Evolutionary conservation across 371 early-diverging fungal genomes (phyloP).

Genomic region (Thermomucor indicae-seudaticae): DNA sequence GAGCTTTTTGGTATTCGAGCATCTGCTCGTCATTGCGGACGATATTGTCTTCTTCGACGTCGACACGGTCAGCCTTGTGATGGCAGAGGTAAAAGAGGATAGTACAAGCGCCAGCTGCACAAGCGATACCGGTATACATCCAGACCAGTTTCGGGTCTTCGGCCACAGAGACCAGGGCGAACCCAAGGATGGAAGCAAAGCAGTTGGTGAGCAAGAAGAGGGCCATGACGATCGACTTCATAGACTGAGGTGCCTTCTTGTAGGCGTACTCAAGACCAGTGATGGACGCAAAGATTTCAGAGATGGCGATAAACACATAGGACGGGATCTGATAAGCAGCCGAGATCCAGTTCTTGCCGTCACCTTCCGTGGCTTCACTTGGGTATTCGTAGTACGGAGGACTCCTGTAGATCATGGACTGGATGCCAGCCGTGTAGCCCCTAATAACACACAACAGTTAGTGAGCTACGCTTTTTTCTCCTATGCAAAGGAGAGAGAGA

Average conservation of each 20-base stretch:
- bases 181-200: conserved; percentile 60
- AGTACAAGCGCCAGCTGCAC: conserved; percentile 11
- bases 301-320: conserved; percentile 61
- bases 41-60: conserved; percentile 19
- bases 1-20: not conserved
- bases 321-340: conserved; percentile 69
- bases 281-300: conserved; percentile 70
- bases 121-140: conserved; percentile 45
- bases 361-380: not conserved
- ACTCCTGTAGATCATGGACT: conserved; percentile 59
- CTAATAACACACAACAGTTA: too few relatives aligned
- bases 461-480: too few relatives aligned
- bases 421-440: conserved; percentile 70
- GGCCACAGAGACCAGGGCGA: conserved; percentile 63
- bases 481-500: not conserved
- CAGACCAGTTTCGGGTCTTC: conserved; percentile 67
- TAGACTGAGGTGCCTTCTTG: conserved; percentile 67
- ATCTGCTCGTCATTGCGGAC: conserved; percentile 4
- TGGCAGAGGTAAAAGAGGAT: conserved; percentile 15
- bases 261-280: conserved; percentile 81
- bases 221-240: conserved; percentile 77
- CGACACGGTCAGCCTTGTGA: conserved; percentile 11
- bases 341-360: conserved; percentile 39
- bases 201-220: conserved; percentile 71
- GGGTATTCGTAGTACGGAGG: conserved; percentile 28